phyloP scores from a whole-genome alignment of 2,329 filamentous ascomycete species.

The Fusarium circinatum region DNA sequence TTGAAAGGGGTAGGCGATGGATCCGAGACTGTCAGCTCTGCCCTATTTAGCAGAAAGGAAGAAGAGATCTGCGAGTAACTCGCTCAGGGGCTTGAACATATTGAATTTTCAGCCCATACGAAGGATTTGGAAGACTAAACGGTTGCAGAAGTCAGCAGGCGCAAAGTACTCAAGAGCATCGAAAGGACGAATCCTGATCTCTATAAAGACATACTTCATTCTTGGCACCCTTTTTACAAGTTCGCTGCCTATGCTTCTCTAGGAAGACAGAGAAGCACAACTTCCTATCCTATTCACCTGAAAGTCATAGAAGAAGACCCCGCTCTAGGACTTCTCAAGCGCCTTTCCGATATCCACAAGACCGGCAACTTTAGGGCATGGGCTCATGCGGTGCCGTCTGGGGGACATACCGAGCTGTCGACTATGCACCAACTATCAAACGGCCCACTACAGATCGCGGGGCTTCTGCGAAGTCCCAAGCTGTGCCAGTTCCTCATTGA shows the following conservation, averaged over 20 bases:
- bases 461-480: not conserved
- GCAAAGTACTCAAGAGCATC: no score
- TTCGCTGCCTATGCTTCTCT: not conserved
- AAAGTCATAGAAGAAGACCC: not conserved
- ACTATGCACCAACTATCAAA: not conserved
- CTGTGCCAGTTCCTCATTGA: not conserved
- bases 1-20: no score
- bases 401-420: not conserved
- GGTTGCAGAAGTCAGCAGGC: no score
- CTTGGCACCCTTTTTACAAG: not conserved
- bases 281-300: not conserved
- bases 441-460: fast-evolving
- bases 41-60: no score
- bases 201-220: no score
- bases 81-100: no score
- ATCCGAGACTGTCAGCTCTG: no score
- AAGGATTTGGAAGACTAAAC: no score
- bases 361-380: not conserved
- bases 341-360: not conserved
- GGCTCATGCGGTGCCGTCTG: not conserved
- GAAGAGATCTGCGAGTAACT: no score
- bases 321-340: not conserved
- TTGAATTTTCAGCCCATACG: no score
- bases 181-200: no score
- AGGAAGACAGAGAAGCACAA: not conserved